A percentile compares a stretch with the other conserved stretches of the same genome.
These are phyloP conservation scores for Neocatenulostroma microsporum DNA, from an alignment of 2,329 filamentous ascomycete species.

Conservation along the genomic window DNA sequence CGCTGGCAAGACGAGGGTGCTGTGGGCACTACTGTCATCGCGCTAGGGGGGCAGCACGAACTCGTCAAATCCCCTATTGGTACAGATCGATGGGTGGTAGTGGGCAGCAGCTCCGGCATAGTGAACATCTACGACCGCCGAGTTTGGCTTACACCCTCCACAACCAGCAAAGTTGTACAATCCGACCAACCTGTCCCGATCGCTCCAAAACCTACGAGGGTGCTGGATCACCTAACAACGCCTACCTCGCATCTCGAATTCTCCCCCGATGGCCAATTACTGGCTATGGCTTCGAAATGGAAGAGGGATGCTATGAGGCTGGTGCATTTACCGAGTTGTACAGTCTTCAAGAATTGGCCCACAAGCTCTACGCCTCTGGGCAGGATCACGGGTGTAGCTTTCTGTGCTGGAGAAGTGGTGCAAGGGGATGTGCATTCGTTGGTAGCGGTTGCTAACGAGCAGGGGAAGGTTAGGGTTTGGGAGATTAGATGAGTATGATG, in stretches of 20 bases:
- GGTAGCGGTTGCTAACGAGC: conserved; percentile 80
- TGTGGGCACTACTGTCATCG: conserved; percentile 73
- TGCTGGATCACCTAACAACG: conserved; percentile 80
- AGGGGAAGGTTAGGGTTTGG: conserved; percentile 83
- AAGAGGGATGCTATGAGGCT: conserved; percentile 83
- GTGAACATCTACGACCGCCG: conserved; percentile 88
- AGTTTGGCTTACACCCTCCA: conserved; percentile 41
- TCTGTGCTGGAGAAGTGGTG: conserved; percentile 33
- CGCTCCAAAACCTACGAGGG: conserved; percentile 62
- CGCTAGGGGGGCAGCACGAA: conserved; percentile 60
- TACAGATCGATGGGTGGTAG: conserved; percentile 77
- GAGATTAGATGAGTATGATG: conserved; percentile 60
- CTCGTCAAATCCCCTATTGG: conserved; percentile 55
- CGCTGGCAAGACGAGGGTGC: conserved; percentile 88
- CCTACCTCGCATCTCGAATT: conserved; percentile 73
- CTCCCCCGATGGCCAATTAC: conserved; percentile 78
- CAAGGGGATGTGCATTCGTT: conserved; percentile 48
- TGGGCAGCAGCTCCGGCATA: conserved; percentile 80
- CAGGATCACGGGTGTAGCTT: conserved; percentile 57
- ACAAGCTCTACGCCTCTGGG: conserved; percentile 84
- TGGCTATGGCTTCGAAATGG: conserved; percentile 77
- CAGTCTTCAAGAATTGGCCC: conserved; percentile 95
- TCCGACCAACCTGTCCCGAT: conserved; percentile 44
- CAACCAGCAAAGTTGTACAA: no score
- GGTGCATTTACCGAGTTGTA: conserved; percentile 84